Evolutionary conservation across 2,329 filamentous ascomycete genomes (phyloP).

Genomic region (Hypoxylon sp.): DNA sequence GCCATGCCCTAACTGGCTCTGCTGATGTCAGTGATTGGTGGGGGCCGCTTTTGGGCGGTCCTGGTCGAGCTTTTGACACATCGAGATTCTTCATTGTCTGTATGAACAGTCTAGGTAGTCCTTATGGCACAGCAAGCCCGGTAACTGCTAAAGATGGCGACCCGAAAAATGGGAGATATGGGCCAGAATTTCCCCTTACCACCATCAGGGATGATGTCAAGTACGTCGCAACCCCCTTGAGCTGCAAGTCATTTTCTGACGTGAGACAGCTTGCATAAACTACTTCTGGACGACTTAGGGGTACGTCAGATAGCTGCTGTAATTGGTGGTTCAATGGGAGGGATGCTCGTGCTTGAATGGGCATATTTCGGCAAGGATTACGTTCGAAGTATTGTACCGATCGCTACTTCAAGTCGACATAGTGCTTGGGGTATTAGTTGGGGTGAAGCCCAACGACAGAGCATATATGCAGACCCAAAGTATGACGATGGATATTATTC

Average conservation of each 20-base stretch:
- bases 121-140: slow-evolving; percentile 89
- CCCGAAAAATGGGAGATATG: slow-evolving; percentile 81
- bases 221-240: slow-evolving; percentile 65
- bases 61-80: slow-evolving; percentile 84
- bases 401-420: slow-evolving; percentile 87
- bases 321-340: slow-evolving; percentile 87
- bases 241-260: slow-evolving; percentile 43
- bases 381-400: slow-evolving; percentile 83
- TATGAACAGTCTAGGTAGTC: slow-evolving; percentile 87
- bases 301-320: slow-evolving; percentile 84
- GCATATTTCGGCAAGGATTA: slow-evolving; percentile 92
- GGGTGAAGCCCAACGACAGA: slow-evolving; percentile 90
- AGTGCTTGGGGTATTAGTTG: slow-evolving; percentile 93
- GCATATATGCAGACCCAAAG: slow-evolving; percentile 98
- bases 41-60: slow-evolving; percentile 84
- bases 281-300: slow-evolving; percentile 84
- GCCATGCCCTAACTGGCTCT: slow-evolving; percentile 88
- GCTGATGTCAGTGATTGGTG: slow-evolving; percentile 91
- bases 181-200: slow-evolving; percentile 95
- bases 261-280: slow-evolving; percentile 76
- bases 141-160: slow-evolving; percentile 91
- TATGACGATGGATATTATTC: slow-evolving; percentile 97
- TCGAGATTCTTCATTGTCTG: slow-evolving; percentile 89
- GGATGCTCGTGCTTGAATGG: slow-evolving; percentile 93
- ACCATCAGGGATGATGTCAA: slow-evolving; percentile 96